Percentiles rank a stretch among this genome's conserved stretches.
Conservation (phyloP, 108 stramenopile species). For the Cyclotella sp. region DNA sequence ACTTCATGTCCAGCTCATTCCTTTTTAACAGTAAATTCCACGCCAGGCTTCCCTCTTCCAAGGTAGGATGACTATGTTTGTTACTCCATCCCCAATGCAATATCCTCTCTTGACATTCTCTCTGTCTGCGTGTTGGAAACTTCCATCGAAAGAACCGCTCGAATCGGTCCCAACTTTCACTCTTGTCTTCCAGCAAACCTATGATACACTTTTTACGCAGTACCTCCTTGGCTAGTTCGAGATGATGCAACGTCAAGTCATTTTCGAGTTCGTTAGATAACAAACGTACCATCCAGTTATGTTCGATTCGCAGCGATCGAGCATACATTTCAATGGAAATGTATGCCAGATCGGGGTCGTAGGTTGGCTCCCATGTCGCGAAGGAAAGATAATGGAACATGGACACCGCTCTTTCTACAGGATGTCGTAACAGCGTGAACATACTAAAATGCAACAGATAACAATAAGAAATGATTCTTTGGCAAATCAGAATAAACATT, state of each 20-base stretch:
- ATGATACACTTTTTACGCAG: conserved; percentile 38
- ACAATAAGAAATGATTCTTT: not conserved
- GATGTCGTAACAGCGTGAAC: conserved; percentile 26
- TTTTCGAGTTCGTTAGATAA: conserved; percentile 33
- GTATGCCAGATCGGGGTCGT: conserved; percentile 30
- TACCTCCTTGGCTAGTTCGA: conserved; percentile 45
- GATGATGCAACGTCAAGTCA: conserved; percentile 27
- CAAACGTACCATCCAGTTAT: conserved; percentile 43
- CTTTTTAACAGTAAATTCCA: conserved; percentile 36
- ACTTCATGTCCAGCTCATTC: conserved; percentile 46
- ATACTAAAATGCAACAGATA: conserved; percentile 1
- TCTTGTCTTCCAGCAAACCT: conserved; percentile 32
- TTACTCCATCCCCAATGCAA: conserved; percentile 40
- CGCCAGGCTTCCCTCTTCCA: conserved; percentile 40
- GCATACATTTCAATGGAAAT: conserved; percentile 45
- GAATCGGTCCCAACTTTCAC: conserved; percentile 29
- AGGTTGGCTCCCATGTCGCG: conserved; percentile 31
- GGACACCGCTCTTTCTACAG: conserved; percentile 27
- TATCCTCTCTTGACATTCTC: conserved; percentile 20
- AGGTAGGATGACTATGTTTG: conserved; percentile 15
- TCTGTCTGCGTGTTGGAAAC: not conserved
- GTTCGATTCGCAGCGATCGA: conserved; percentile 24
- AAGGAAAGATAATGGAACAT: conserved; percentile 22
- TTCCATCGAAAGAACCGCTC: conserved; percentile 50
- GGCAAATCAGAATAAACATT: not conserved